Conservation (phyloP, 208 protist species). For the Tritrichomonas musculus region DNA sequence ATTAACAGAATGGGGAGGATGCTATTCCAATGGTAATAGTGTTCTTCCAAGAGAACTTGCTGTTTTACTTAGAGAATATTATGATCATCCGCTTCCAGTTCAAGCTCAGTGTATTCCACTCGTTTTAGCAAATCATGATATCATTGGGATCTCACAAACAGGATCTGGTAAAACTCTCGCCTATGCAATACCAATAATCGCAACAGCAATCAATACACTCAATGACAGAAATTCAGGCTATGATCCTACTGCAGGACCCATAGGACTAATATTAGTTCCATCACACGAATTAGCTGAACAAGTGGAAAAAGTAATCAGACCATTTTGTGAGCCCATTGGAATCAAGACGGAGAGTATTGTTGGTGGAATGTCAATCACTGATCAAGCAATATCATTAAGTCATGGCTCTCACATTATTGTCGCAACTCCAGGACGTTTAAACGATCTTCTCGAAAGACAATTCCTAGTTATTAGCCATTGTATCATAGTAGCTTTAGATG, state of each 20-base stretch:
- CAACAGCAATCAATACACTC: not conserved
- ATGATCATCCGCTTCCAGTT: slow-evolving; percentile 34
- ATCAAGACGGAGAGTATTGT: not conserved
- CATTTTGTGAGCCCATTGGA: not conserved
- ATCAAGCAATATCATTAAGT: not conserved
- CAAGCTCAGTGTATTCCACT: slow-evolving; percentile 46
- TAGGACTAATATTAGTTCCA: not conserved
- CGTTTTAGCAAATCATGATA: slow-evolving; percentile 50
- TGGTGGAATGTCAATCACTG: not conserved
- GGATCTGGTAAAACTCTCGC: slow-evolving; percentile 97
- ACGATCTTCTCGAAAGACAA: not conserved
- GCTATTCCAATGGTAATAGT: no score
- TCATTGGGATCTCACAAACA: slow-evolving; percentile 95
- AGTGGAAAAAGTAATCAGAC: not conserved
- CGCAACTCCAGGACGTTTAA: slow-evolving; percentile 25
- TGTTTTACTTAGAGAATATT: not conserved
- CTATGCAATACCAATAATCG: slow-evolving; percentile 93
- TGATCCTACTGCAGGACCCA: not conserved
- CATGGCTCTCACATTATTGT: not conserved
- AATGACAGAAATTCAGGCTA: not conserved
- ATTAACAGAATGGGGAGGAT: not conserved
- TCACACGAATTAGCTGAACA: slow-evolving; percentile 20
- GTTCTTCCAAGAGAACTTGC: not conserved
- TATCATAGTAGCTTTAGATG: not conserved
- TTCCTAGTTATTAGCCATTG: not conserved